phyloP scores from a whole-genome alignment of 1,139 yeast genomes.

The Debaryomycetaceae sp. region DNA sequence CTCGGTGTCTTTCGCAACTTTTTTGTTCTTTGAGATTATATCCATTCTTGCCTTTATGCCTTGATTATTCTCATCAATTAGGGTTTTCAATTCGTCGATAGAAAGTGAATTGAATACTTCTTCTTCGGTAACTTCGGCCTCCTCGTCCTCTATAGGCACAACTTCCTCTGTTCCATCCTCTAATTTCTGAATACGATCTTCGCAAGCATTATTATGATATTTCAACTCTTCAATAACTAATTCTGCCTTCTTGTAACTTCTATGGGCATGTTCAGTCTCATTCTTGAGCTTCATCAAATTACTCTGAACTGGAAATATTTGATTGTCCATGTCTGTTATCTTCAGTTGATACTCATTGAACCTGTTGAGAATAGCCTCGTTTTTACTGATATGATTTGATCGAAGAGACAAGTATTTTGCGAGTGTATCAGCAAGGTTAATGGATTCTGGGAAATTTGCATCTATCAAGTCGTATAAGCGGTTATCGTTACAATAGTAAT shows the following conservation, averaged over 20 bases:
- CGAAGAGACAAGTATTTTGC: conserved; percentile 52
- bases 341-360: conserved; percentile 14
- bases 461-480: conserved; percentile 60
- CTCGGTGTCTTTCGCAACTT: conserved; percentile 2
- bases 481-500: conserved; percentile 58
- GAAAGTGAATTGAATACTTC: conserved; percentile 4
- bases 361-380: conserved; percentile 22
- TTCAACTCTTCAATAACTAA: conserved; percentile 3
- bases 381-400: conserved; percentile 29
- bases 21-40: conserved; percentile 1
- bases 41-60: conserved; percentile 1
- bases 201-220: conserved; percentile 4
- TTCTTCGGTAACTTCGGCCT: conserved; percentile 12
- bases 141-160: conserved; percentile 7
- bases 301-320: conserved; percentile 10
- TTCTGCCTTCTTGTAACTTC: conserved; percentile 4
- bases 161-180: conserved; percentile 3
- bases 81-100: conserved; percentile 2
- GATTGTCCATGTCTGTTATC: conserved; percentile 8
- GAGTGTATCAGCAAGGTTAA: conserved; percentile 61
- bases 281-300: conserved; percentile 9
- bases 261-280: conserved; percentile 6
- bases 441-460: conserved; percentile 74
- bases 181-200: conserved; percentile 3
- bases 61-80: conserved; percentile 4